Conservation (phyloP, 495 filamentous ascomycete species). For the Aspergillus wentii region DNA sequence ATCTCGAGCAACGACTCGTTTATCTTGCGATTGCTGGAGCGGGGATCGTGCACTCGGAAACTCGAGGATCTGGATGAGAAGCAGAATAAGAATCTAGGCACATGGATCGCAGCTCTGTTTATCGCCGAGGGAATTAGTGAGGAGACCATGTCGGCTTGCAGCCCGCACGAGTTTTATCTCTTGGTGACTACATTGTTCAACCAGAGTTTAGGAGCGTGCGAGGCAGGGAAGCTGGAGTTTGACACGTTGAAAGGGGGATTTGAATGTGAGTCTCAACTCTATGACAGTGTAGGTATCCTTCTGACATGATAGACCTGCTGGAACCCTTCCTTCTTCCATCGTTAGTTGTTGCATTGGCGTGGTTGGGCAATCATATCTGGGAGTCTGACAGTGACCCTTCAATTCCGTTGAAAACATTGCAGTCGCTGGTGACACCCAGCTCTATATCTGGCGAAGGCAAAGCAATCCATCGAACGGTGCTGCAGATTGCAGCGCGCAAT, state of each 20-base stretch:
- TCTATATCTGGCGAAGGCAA: slow-evolving; percentile 77
- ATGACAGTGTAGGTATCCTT: background rate
- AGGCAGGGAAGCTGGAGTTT: slow-evolving; percentile 63
- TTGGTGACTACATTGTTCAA: slow-evolving; percentile 87
- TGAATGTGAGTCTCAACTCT: slow-evolving; percentile 62
- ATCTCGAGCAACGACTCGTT: slow-evolving; percentile 62
- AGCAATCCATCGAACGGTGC: slow-evolving; percentile 74
- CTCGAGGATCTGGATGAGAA: slow-evolving; percentile 64
- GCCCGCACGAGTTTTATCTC: slow-evolving; percentile 88
- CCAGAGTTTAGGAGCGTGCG: slow-evolving; percentile 75
- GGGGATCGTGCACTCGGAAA: slow-evolving; percentile 55
- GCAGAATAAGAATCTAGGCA: slow-evolving; percentile 69
- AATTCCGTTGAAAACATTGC: slow-evolving; percentile 62
- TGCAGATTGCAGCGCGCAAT: slow-evolving; percentile 74
- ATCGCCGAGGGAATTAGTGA: slow-evolving; percentile 79
- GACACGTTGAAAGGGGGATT: slow-evolving; percentile 83
- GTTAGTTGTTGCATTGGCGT: slow-evolving; percentile 72
- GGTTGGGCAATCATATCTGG: slow-evolving; percentile 81
- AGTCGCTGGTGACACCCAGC: slow-evolving; percentile 68
- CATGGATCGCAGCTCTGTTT: slow-evolving; percentile 86
- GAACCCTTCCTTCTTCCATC: slow-evolving; percentile 88
- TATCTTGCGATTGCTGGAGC: slow-evolving; percentile 66
- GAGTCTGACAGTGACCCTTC: slow-evolving; percentile 57
- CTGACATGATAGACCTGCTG: slow-evolving; percentile 58
- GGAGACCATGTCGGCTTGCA: slow-evolving; percentile 86